phyloP scores from a whole-genome alignment of 176 grass and related monocot genomes.

The Stipa capillata region DNA sequence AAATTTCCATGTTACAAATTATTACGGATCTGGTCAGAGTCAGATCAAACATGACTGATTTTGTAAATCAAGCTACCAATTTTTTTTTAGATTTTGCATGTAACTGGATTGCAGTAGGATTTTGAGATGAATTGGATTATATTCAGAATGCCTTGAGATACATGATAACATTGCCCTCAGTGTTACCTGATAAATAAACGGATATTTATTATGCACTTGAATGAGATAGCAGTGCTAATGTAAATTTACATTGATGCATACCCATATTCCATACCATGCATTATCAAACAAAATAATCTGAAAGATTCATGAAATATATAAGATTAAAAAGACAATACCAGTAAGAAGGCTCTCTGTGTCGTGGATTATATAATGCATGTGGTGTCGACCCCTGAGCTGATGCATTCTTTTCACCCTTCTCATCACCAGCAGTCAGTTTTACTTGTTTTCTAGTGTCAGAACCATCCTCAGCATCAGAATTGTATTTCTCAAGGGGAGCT shows the following conservation, averaged over 20 bases:
- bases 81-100: background rate
- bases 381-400: slow-evolving; percentile 15
- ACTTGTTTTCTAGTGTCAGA: slow-evolving; percentile 17
- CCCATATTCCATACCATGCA: background rate
- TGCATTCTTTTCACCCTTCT: slow-evolving; percentile 18
- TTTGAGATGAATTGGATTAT: background rate
- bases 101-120: background rate
- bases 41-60: background rate
- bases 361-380: slow-evolving; percentile 66
- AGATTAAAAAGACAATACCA: slow-evolving; percentile 56
- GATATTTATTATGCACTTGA: background rate
- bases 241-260: background rate
- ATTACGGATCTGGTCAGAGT: background rate
- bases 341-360: slow-evolving; percentile 86
- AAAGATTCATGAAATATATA: slow-evolving; percentile 14
- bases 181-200: background rate
- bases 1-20: background rate
- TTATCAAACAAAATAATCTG: background rate
- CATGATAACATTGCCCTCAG: background rate
- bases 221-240: background rate
- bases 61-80: background rate
- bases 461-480: slow-evolving; percentile 32
- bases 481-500: slow-evolving; percentile 22
- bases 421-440: background rate
- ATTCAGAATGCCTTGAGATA: background rate